These are phyloP conservation scores for Curvularia lunata DNA, from an alignment of 2,329 filamentous ascomycete species.

Conservation along the genomic window DNA sequence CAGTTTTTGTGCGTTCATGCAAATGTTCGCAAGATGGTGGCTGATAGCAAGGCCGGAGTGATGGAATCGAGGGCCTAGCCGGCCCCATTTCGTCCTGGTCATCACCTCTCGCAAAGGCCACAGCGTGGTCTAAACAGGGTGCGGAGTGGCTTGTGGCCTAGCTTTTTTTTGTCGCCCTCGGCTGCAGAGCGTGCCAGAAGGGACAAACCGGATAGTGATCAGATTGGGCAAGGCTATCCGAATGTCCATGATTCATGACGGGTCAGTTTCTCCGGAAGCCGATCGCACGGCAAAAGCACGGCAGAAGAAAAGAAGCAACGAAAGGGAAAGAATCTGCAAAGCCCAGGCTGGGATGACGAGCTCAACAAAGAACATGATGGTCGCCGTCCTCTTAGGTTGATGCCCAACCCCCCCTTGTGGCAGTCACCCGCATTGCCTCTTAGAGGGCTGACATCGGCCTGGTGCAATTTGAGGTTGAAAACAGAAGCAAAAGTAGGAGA, in stretches of 20 bases:
- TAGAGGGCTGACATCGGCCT: background rate
- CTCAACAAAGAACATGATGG: slow-evolving; percentile 12
- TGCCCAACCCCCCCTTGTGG: background rate
- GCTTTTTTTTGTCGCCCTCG: background rate
- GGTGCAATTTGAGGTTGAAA: background rate
- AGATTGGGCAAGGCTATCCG: slow-evolving; percentile 15
- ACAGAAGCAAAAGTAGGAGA: background rate
- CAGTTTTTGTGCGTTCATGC: slow-evolving; percentile 25
- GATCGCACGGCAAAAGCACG: slow-evolving; percentile 16
- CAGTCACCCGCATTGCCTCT: background rate
- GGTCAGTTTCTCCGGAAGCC: background rate
- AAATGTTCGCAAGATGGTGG: slow-evolving; percentile 16
- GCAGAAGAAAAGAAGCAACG: slow-evolving; percentile 7
- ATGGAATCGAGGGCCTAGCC: slow-evolving; percentile 4
- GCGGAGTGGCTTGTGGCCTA: background rate
- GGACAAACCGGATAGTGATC: slow-evolving; percentile 4
- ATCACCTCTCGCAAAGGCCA: background rate
- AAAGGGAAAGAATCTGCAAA: slow-evolving; percentile 17
- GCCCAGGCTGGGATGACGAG: slow-evolving; percentile 8
- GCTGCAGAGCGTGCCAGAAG: slow-evolving; percentile 3
- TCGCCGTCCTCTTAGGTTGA: slow-evolving; percentile 1
- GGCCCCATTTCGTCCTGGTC: background rate
- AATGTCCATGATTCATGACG: slow-evolving; percentile 14
- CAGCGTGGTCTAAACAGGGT: background rate
- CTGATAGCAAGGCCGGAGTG: slow-evolving; percentile 1